phyloP scores from a whole-genome alignment of 2,329 filamentous ascomycete genomes.

The Phoma sp. region DNA sequence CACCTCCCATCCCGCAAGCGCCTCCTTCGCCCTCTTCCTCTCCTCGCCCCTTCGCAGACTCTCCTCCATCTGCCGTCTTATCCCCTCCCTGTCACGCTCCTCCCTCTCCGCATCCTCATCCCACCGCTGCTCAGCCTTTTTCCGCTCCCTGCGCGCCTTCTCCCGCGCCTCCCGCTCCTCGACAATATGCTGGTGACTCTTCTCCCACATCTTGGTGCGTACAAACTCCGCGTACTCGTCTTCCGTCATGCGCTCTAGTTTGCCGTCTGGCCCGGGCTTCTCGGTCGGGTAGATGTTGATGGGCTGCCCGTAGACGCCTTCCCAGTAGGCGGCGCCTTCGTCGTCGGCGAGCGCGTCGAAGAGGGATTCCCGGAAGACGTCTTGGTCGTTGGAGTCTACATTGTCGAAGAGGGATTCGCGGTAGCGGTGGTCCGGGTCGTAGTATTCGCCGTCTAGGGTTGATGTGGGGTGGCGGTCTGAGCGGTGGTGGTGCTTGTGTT shows the following conservation, averaged over 20 bases:
- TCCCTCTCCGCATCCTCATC: constrained; percentile 52
- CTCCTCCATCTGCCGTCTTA: constrained; percentile 72
- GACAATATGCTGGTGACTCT: constrained; percentile 82
- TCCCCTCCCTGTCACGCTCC: constrained; percentile 54
- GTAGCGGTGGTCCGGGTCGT: constrained; percentile 38
- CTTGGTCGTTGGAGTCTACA: constrained; percentile 54
- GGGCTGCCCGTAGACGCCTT: constrained; percentile 94
- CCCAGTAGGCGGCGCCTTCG: constrained; percentile 94
- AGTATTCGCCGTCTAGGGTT: constrained; percentile 40
- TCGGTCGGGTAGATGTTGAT: constrained; percentile 78
- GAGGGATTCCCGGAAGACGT: constrained; percentile 88
- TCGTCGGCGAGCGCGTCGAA: constrained; percentile 98
- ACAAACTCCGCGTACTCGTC: constrained; percentile 92
- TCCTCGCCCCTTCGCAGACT: constrained; percentile 73
- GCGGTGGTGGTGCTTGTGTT: constrained; percentile 26
- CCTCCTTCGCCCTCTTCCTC: constrained; percentile 63
- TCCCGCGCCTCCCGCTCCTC: constrained; percentile 74
- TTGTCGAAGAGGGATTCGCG: constrained; percentile 45
- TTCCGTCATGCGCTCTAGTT: constrained; percentile 85
- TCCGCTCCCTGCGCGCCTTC: constrained; percentile 56
- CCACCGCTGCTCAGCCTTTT: constrained; percentile 43
- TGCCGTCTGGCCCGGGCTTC: constrained; percentile 60
- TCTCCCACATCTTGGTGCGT: constrained; percentile 92
- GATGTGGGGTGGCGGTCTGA: constrained; percentile 34
- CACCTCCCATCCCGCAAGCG: constrained; percentile 67